Percentiles rank a stretch among this genome's conserved stretches.
These are phyloP conservation scores for Prunus mume DNA, from an alignment of 306 rosid species.

Conservation along the genomic window DNA sequence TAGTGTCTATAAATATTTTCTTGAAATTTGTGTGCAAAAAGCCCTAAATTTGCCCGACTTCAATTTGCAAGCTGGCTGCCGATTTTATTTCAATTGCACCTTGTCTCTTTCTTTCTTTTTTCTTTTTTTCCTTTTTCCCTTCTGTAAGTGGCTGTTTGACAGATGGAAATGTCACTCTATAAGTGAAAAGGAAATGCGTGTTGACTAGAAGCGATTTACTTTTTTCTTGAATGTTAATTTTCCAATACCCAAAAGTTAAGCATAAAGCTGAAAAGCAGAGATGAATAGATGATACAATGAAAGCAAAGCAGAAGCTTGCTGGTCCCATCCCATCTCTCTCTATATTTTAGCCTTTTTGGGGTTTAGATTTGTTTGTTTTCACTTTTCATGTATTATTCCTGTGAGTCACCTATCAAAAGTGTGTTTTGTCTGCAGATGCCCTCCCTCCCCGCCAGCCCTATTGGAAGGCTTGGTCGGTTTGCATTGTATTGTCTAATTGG, in stretches of 20 bases:
- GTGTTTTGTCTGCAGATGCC: conserved; percentile 30
- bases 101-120: not conserved
- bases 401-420: conserved; percentile 34
- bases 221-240: not conserved
- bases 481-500: not conserved
- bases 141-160: not conserved
- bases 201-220: not conserved
- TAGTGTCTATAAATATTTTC: not conserved
- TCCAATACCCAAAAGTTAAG: not conserved
- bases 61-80: not conserved
- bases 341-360: not conserved
- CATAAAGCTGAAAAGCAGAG: not conserved
- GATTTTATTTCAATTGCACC: not conserved
- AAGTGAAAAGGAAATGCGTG: not conserved
- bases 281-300: not conserved
- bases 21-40: not conserved
- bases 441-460: not conserved
- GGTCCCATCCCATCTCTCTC: not conserved
- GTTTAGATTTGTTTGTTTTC: conserved; percentile 10
- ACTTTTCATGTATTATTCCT: conserved; percentile 14
- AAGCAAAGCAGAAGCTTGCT: conserved; percentile 11
- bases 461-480: conserved; percentile 3
- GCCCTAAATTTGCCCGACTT: not conserved
- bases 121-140: not conserved
- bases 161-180: not conserved